Percentiles rank a stretch among this genome's conserved stretches.
phyloP scores from a whole-genome alignment of 306 rosid genomes.

The Castanea mollissima region DNA sequence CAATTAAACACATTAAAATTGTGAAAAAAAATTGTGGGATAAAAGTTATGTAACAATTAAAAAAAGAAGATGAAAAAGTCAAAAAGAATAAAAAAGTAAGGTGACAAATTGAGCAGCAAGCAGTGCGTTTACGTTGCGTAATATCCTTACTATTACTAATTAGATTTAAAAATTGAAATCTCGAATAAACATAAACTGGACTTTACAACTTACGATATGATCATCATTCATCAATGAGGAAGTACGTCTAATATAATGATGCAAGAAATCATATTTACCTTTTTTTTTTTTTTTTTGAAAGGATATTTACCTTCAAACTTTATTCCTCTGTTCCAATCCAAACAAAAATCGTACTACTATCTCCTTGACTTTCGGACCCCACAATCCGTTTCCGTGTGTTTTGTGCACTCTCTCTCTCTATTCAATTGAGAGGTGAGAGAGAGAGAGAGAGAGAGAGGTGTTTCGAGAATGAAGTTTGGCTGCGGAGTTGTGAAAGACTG shows the following conservation, averaged over 20 bases:
- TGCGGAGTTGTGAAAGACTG: slow-evolving; percentile 16
- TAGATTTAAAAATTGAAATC: slow-evolving; percentile 23
- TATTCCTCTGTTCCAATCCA: neutral
- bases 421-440: neutral
- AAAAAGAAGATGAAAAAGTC: neutral
- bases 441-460: neutral
- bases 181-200: slow-evolving; percentile 7
- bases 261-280: neutral
- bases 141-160: neutral
- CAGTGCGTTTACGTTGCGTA: slow-evolving; percentile 32
- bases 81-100: neutral
- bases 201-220: neutral
- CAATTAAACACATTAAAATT: too few species aligned
- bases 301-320: too few species aligned
- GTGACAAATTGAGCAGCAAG: slow-evolving; percentile 13
- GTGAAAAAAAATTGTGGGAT: too few species aligned
- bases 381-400: slow-evolving; percentile 41
- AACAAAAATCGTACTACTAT: slow-evolving; percentile 11
- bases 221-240: too few species aligned
- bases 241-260: neutral
- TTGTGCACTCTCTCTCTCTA: slow-evolving; percentile 4
- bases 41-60: too few species aligned
- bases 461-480: neutral
- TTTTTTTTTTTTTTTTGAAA: too few species aligned
- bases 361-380: slow-evolving; percentile 52